These are phyloP conservation scores for Pseudomassariella vexata DNA, from an alignment of 2,329 filamentous ascomycete genomes.

Conservation along the genomic window DNA sequence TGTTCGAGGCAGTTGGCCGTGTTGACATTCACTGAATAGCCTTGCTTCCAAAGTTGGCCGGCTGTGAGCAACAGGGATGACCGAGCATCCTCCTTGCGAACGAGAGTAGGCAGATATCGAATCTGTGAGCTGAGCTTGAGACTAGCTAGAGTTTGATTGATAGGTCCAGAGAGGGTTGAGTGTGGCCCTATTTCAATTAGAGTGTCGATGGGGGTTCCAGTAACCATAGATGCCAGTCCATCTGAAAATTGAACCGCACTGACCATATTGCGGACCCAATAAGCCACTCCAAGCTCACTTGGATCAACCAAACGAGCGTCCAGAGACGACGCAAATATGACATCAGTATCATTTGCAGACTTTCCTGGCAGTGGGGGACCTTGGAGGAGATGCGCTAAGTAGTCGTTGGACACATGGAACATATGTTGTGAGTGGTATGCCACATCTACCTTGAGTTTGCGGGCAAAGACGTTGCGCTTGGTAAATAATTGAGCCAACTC, in stretches of 20 bases:
- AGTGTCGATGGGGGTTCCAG: not conserved
- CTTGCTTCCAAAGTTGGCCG: constrained; percentile 9
- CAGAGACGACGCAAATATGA: constrained; percentile 12
- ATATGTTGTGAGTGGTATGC: constrained; percentile 3
- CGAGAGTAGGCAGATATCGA: constrained; percentile 12
- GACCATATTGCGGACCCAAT: constrained; percentile 10
- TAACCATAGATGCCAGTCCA: not conserved
- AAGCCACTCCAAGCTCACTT: constrained; percentile 2
- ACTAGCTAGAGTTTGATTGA: constrained; percentile 11
- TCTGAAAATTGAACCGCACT: not conserved
- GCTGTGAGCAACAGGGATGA: constrained; percentile 7
- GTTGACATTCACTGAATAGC: not conserved
- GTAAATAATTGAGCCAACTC: constrained; percentile 13
- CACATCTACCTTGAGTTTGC: not conserved
- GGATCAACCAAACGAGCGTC: constrained; percentile 2
- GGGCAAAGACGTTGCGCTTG: constrained; percentile 4
- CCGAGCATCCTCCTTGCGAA: constrained; percentile 9
- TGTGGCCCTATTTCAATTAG: constrained; percentile 23
- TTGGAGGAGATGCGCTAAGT: constrained; percentile 7
- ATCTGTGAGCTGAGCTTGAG: too few relatives aligned
- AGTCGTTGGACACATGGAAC: constrained; percentile 15
- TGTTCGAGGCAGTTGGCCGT: too few relatives aligned
- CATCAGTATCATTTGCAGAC: too few relatives aligned
- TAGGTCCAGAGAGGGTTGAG: constrained; percentile 11
- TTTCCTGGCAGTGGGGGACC: constrained; percentile 1